Percentiles rank a stretch among this genome's conserved stretches.
phyloP scores from a whole-genome alignment of 2,329 filamentous ascomycete genomes.

The Pseudogymnoascus sp. region DNA sequence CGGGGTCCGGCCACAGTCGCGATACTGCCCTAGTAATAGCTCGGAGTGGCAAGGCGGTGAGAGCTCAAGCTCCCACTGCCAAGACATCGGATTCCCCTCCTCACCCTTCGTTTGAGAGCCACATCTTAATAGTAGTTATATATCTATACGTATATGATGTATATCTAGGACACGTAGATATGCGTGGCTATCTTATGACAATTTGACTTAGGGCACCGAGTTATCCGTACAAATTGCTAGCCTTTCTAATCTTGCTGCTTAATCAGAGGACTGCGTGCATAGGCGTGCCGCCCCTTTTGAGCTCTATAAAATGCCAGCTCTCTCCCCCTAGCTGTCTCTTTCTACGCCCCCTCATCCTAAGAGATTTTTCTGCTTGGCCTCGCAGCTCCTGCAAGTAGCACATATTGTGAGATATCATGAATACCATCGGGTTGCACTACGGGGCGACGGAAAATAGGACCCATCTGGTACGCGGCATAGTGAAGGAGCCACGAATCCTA shows the following conservation, averaged over 20 bases:
- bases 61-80: constrained; percentile 1
- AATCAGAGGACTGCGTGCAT: background rate
- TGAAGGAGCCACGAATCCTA: background rate
- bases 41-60: constrained; percentile 3
- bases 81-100: background rate
- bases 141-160: too few relatives aligned
- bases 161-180: background rate
- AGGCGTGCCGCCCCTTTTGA: background rate
- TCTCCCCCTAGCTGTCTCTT: too few relatives aligned
- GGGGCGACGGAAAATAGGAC: background rate
- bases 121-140: background rate
- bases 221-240: background rate
- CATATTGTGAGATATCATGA: too few relatives aligned
- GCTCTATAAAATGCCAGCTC: background rate
- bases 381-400: too few relatives aligned
- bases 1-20: constrained; percentile 5
- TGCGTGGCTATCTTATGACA: background rate
- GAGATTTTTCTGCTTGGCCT: too few relatives aligned
- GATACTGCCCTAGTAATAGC: constrained; percentile 5
- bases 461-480: background rate
- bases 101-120: background rate
- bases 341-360: too few relatives aligned
- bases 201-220: too few relatives aligned
- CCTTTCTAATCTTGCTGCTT: background rate
- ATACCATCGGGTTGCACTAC: background rate